A percentile compares a stretch with the other conserved stretches of the same genome.
These are phyloP conservation scores for Microbotryum intermedium DNA, from an alignment of 1,284 basidiomycete species.

Conservation along the genomic window DNA sequence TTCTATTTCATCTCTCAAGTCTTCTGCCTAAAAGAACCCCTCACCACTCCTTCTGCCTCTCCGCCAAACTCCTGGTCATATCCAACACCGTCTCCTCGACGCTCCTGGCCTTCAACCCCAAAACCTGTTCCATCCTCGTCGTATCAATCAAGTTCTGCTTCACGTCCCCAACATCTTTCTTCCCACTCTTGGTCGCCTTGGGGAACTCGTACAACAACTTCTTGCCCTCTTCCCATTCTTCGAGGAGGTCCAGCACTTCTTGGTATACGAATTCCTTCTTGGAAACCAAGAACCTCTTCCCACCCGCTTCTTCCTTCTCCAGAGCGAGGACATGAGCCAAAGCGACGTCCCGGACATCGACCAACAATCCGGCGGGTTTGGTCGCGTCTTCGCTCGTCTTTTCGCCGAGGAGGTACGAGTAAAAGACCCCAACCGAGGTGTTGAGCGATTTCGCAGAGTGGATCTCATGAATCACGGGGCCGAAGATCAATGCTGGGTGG, in stretches of 20 bases:
- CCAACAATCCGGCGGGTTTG: conserved; percentile 32
- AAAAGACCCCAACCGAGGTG: conserved; percentile 23
- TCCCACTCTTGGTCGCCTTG: conserved; percentile 10
- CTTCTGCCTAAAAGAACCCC: too few relatives aligned
- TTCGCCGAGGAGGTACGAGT: conserved; percentile 23
- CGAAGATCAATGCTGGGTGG: conserved; percentile 10
- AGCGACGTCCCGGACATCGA: conserved; percentile 42
- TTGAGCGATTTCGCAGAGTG: conserved; percentile 28
- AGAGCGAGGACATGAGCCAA: conserved; percentile 38
- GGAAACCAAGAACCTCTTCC: conserved; percentile 38
- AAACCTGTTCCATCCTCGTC: conserved; percentile 11
- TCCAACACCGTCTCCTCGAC: conserved; percentile 23
- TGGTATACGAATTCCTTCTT: conserved; percentile 17
- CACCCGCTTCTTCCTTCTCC: conserved; percentile 33
- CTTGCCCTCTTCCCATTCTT: not conserved
- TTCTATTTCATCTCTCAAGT: too few relatives aligned
- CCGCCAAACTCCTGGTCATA: conserved; percentile 21
- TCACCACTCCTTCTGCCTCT: conserved; percentile 25
- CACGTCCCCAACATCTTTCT: conserved; percentile 6
- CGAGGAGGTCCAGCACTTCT: conserved; percentile 22
- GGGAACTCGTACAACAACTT: conserved; percentile 20
- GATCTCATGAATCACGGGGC: conserved; percentile 31
- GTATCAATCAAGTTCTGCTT: conserved; percentile 26
- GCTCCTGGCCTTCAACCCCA: conserved; percentile 20
- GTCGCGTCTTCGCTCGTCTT: conserved; percentile 19